Evolutionary conservation across 2,329 filamentous ascomycete species (phyloP).

Genomic region (Fusarium mangiferae): DNA sequence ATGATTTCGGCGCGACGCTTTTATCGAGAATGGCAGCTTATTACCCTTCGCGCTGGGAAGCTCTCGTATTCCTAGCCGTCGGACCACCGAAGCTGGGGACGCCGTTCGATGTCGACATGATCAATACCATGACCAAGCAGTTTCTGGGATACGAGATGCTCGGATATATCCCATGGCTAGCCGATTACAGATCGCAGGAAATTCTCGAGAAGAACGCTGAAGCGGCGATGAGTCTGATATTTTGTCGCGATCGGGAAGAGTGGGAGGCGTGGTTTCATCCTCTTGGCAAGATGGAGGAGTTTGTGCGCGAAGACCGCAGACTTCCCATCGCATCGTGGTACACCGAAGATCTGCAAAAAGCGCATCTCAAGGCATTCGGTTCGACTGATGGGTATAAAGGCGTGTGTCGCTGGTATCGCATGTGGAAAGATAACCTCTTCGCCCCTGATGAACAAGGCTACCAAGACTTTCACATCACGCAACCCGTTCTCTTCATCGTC

Average conservation of each 20-base stretch:
- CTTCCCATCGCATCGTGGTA: slow-evolving; percentile 44
- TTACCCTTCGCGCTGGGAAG: slow-evolving; percentile 33
- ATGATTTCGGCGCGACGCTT: slow-evolving; percentile 50
- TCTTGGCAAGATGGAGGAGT: slow-evolving; percentile 43
- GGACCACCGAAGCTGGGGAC: slow-evolving; percentile 44
- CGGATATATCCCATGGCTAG: slow-evolving; percentile 48
- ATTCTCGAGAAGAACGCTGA: slow-evolving; percentile 40
- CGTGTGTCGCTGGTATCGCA: slow-evolving; percentile 46
- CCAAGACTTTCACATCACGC: slow-evolving; percentile 22
- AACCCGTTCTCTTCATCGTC: slow-evolving; percentile 41
- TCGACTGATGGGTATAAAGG: slow-evolving; percentile 44
- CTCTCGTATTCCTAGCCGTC: slow-evolving; percentile 46
- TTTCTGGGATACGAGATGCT: slow-evolving; percentile 45
- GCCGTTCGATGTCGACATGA: slow-evolving; percentile 45
- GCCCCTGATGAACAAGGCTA: slow-evolving; percentile 39
- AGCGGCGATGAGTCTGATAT: slow-evolving; percentile 45
- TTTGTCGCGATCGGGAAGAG: slow-evolving; percentile 35
- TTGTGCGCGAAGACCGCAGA: slow-evolving; percentile 36
- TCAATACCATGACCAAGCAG: slow-evolving; percentile 48
- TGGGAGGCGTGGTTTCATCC: slow-evolving; percentile 47
- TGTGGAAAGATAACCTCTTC: slow-evolving; percentile 46
- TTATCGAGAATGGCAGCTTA: slow-evolving; percentile 45
- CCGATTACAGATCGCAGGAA: slow-evolving; percentile 13
- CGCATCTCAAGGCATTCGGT: slow-evolving; percentile 40
- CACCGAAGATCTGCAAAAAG: slow-evolving; percentile 27